Evolutionary conservation across 345 rosid genomes (phyloP).

Genomic region (Punica granatum): DNA sequence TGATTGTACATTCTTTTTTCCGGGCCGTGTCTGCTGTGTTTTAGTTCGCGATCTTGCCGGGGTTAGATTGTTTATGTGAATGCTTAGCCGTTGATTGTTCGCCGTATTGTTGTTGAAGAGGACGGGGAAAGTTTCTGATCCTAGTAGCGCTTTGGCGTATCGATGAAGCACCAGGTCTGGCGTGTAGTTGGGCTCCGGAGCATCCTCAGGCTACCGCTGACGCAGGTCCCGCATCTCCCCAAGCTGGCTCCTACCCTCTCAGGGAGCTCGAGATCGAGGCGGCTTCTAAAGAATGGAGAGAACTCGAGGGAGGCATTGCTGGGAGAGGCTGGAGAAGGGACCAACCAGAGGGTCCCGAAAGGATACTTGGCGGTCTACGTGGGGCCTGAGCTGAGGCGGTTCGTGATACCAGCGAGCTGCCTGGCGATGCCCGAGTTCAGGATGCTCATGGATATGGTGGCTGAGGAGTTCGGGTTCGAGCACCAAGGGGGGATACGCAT

Average conservation of each 20-base stretch:
- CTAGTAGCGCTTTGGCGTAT: background rate
- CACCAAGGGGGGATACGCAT: slow-evolving; percentile 49
- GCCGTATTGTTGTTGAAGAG: background rate
- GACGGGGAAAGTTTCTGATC: too few species aligned
- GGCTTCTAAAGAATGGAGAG: slow-evolving; percentile 1
- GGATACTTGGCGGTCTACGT: slow-evolving; percentile 60
- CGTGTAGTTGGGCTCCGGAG: background rate
- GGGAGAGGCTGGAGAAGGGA: background rate
- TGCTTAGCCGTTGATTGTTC: background rate
- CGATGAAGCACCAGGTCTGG: background rate
- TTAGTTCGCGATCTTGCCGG: background rate
- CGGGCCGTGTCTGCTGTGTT: background rate
- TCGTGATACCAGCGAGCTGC: slow-evolving; percentile 46
- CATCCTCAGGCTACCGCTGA: slow-evolving; percentile 3
- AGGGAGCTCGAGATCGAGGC: background rate
- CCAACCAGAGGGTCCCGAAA: slow-evolving; percentile 23
- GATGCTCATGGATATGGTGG: slow-evolving; percentile 55
- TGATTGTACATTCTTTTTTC: too few species aligned
- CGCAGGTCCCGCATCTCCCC: background rate
- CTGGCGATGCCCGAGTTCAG: slow-evolving; percentile 45
- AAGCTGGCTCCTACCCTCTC: background rate
- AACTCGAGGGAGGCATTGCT: slow-evolving; percentile 22
- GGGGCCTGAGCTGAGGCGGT: slow-evolving; percentile 46
- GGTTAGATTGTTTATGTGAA: background rate
- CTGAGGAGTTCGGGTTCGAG: slow-evolving; percentile 54